Evolutionary conservation across 2,329 filamentous ascomycete genomes (phyloP), one percentile per base, ranked within the genome.

Genomic region (Rutstroemia sp.): DNA sequence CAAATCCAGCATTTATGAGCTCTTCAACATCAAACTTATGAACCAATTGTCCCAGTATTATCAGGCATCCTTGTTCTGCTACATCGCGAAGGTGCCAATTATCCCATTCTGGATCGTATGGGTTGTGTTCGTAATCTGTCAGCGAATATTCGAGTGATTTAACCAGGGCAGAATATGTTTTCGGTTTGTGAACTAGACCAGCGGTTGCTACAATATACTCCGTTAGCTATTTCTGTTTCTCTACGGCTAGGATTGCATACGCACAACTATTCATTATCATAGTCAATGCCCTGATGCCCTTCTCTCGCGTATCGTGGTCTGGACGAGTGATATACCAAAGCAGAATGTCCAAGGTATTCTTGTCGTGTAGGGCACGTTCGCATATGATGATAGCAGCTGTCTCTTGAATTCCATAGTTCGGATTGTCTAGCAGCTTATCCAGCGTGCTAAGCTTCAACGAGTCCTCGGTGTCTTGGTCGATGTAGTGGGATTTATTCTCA

Each of bases 401-500:
- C 58, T 88, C 84, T 61, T 84, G 78, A 60, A 92, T 86, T 19
- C 86, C 80, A 65, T 82, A 85, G 69, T 85, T 92, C 58, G 86
- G 86, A 68, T 87, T 87, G 51, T 79, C 76, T 12, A 88, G 74
- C 4, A 92, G 77, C 61, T 82, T 86, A 51, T 83, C 76, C 9
- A 92, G 75, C 0, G 88, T 91, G 44, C 78, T 76, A 10, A 83
- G 67, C 57, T 83, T 80, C 44, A 91, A 75, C 2, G 86, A 80
- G 66, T 90, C 86, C 66, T 91, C 87, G 2, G 86, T 88, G 23
- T 87, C 83, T 68, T 90, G 84, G 14, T 83, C 87, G 61, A 89
- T 87, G 68, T 88, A 88, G 63, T 86, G 81, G 51, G 86, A 81
- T 68, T 86, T 85, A 38, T 83, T 83, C 58, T 83, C 80, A 39